Percentiles rank a stretch among this genome's conserved stretches.
These are phyloP conservation scores for Cordia subcordata DNA, from an alignment of 257 asterid genomes.

Conservation along the genomic window DNA sequence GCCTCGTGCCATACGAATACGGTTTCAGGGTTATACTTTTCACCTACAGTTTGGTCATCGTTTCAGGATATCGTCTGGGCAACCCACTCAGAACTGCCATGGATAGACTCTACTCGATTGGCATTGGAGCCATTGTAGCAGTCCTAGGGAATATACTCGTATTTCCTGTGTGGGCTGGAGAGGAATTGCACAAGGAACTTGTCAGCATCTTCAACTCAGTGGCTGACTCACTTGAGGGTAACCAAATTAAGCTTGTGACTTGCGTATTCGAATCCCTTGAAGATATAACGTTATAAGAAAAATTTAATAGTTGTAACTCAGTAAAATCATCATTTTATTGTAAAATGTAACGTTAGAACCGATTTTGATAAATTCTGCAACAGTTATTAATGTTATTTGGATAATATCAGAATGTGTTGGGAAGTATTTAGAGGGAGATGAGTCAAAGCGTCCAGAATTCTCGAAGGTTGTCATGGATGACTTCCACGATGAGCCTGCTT, in stretches of 20 bases:
- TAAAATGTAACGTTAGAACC: too few relatives aligned
- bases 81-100: conserved; percentile 51
- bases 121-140: conserved; percentile 63
- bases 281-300: too few relatives aligned
- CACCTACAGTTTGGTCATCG: conserved; percentile 68
- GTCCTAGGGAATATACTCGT: conserved; percentile 49
- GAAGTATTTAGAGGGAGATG: conserved; percentile 57
- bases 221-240: conserved; percentile 76
- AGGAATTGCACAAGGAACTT: conserved; percentile 60
- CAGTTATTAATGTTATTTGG: background rate
- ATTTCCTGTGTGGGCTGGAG: conserved; percentile 79
- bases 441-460: conserved; percentile 38
- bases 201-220: conserved; percentile 44
- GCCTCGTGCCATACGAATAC: conserved; percentile 55
- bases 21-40: conserved; percentile 64
- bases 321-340: too few relatives aligned
- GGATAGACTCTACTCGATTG: conserved; percentile 68
- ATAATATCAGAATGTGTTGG: conserved; percentile 54
- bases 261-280: too few relatives aligned
- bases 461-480: conserved; percentile 47
- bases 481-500: conserved; percentile 66
- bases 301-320: too few relatives aligned
- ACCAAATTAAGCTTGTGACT: too few relatives aligned
- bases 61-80: conserved; percentile 74
- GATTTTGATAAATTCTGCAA: too few relatives aligned